A percentile compares a stretch with the other conserved stretches of the same genome.
phyloP scores from a whole-genome alignment of 139 green algal genomes.

The Closterium sp. region DNA sequence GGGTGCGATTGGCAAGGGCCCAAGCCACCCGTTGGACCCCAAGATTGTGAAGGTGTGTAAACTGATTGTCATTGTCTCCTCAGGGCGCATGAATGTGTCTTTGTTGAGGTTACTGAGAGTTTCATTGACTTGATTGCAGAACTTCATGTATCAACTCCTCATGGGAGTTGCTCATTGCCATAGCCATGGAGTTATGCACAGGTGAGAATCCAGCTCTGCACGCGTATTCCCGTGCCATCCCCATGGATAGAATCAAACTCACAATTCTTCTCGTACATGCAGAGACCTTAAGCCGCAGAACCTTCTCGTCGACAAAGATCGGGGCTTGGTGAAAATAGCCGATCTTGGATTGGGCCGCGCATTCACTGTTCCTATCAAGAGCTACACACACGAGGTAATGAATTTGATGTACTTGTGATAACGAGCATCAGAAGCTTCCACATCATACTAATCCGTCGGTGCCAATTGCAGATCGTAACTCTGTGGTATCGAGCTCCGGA shows the following conservation, averaged over 20 bases:
- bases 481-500: constrained; percentile 98
- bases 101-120: neutral
- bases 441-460: constrained; percentile 87
- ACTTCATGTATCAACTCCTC: constrained; percentile 95
- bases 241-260: no score
- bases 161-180: constrained; percentile 93
- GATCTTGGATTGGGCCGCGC: constrained; percentile 93
- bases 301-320: constrained; percentile 83
- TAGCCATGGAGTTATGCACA: constrained; percentile 93
- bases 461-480: constrained; percentile 95
- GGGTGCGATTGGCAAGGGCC: constrained; percentile 85
- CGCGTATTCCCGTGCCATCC: no score
- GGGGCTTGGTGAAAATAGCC: constrained; percentile 89
- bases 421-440: constrained; percentile 91
- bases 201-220: neutral
- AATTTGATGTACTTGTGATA: constrained; percentile 95
- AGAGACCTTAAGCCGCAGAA: constrained; percentile 98
- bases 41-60: constrained; percentile 42
- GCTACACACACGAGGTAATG: constrained; percentile 95
- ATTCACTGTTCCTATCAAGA: constrained; percentile 97
- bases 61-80: neutral
- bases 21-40: constrained; percentile 45
- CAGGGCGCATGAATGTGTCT: no score
- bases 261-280: neutral
- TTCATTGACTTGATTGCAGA: constrained; percentile 61